Conservation (phyloP, 257 asterid genomes). For the Galeopsis tetrahit region DNA sequence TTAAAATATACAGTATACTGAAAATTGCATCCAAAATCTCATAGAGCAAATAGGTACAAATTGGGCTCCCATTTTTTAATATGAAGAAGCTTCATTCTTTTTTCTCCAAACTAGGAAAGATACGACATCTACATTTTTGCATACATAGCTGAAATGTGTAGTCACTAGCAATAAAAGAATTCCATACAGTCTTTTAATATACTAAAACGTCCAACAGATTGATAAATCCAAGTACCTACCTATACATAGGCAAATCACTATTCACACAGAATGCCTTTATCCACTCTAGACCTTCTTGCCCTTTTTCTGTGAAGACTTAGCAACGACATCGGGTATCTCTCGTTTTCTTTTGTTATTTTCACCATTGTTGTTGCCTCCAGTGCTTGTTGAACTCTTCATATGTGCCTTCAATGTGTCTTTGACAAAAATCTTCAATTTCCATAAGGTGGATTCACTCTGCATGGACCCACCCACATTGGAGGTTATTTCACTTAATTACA, state of each 20-base stretch:
- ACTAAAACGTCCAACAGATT: not conserved
- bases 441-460: constrained; percentile 71
- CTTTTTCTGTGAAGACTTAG: constrained; percentile 60
- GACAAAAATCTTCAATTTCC: constrained; percentile 81
- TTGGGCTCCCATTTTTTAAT: too few relatives aligned
- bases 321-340: constrained; percentile 50
- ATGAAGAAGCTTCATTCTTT: too few relatives aligned
- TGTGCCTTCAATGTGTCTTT: constrained; percentile 64
- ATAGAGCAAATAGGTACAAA: too few relatives aligned
- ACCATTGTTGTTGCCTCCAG: constrained; percentile 44
- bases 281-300: constrained; percentile 43
- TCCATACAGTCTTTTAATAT: not conserved
- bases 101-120: not conserved
- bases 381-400: constrained; percentile 53
- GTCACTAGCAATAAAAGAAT: not conserved
- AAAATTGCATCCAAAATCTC: too few relatives aligned
- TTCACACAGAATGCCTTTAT: constrained; percentile 17
- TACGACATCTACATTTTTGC: not conserved
- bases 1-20: too few relatives aligned
- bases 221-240: constrained; percentile 7
- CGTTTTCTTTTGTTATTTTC: constrained; percentile 58
- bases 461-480: not conserved
- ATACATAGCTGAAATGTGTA: not conserved
- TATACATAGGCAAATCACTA: constrained; percentile 28
- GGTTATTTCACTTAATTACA: not conserved